These are phyloP conservation scores for Aspergillus vadensis DNA, from an alignment of 2,329 filamentous ascomycete species.

Conservation along the genomic window DNA sequence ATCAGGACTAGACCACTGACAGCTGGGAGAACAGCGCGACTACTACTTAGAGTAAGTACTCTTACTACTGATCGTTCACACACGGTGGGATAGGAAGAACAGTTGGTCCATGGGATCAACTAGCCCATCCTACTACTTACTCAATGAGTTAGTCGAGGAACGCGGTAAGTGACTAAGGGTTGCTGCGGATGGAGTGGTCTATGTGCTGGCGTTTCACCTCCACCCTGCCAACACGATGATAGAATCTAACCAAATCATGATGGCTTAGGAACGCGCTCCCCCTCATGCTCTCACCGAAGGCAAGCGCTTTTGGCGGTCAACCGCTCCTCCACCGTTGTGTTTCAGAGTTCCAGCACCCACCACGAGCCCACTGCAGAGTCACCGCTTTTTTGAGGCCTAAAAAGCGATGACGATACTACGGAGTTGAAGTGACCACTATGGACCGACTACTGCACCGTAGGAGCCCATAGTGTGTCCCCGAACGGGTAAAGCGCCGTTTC, in stretches of 20 bases:
- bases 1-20: not conserved
- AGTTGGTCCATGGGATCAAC: conserved; percentile 2
- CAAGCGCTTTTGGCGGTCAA: conserved; percentile 10
- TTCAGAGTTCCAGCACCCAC: conserved; percentile 9
- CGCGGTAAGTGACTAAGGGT: not conserved
- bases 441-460: conserved; percentile 4
- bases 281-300: not conserved
- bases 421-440: conserved; percentile 3
- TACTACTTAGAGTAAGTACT: no score
- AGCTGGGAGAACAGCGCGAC: no score
- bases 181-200: not conserved
- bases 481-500: conserved; percentile 1
- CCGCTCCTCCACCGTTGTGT: conserved; percentile 9
- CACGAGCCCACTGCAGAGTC: conserved; percentile 7
- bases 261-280: not conserved
- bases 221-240: not conserved
- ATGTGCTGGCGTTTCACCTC: conserved; percentile 9
- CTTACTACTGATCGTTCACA: not conserved
- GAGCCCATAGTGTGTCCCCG: conserved; percentile 1
- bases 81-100: not conserved
- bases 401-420: not conserved
- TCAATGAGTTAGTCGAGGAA: not conserved
- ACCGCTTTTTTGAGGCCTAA: conserved; percentile 10
- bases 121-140: not conserved
- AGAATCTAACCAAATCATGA: not conserved